These are phyloP conservation scores for Gliomastix tumulicola DNA, from an alignment of 2,329 filamentous ascomycete species.

Conservation along the genomic window DNA sequence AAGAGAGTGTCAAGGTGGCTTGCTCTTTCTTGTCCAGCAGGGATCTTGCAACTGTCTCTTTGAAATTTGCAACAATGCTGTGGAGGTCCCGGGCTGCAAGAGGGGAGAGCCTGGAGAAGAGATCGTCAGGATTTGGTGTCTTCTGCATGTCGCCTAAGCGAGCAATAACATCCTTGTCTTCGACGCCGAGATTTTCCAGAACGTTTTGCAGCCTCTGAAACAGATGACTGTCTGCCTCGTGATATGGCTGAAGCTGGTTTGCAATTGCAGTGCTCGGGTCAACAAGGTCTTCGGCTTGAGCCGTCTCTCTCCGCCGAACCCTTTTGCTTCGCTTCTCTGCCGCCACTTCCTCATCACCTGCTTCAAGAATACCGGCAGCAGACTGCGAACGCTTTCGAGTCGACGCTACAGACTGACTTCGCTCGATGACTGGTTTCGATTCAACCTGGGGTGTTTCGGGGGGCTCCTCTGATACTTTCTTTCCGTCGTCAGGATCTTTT, in stretches of 20 bases:
- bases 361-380: conserved; percentile 49
- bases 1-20: conserved; percentile 46
- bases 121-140: conserved; percentile 42
- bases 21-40: conserved; percentile 46
- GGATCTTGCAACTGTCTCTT: conserved; percentile 45
- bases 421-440: conserved; percentile 16
- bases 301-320: conserved; percentile 49
- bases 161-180: conserved; percentile 37
- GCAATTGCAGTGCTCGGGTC: conserved; percentile 46
- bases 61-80: conserved; percentile 39
- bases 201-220: conserved; percentile 50
- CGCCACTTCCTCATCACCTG: conserved; percentile 47
- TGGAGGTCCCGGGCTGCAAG: conserved; percentile 42
- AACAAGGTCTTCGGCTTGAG: conserved; percentile 41
- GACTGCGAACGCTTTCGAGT: conserved; percentile 58
- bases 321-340: conserved; percentile 60
- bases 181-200: conserved; percentile 46
- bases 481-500: conserved; percentile 1
- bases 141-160: conserved; percentile 44
- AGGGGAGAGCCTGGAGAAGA: conserved; percentile 38
- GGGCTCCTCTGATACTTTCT: no score
- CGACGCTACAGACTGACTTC: conserved; percentile 31
- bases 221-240: conserved; percentile 48
- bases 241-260: conserved; percentile 48
- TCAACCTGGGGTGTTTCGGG: no score